phyloP scores from a whole-genome alignment of 2,329 filamentous ascomycete species.

The Juglanconis juglandina region DNA sequence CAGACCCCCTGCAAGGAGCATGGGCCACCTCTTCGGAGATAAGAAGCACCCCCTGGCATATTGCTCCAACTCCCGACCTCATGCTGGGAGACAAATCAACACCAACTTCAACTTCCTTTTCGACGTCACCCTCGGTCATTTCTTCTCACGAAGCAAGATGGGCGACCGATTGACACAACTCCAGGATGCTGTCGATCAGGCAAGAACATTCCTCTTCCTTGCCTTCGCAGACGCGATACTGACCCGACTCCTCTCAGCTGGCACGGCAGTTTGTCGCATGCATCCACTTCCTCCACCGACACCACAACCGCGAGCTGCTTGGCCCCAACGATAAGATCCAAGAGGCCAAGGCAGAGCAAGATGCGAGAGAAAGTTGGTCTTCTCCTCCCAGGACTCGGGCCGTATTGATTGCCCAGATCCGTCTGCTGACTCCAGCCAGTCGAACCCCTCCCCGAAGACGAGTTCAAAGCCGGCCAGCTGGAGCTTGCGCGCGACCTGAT shows the following conservation, averaged over 20 bases:
- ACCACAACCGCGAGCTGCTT: constrained; percentile 64
- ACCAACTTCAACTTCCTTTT: neutral
- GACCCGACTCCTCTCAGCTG: constrained; percentile 42
- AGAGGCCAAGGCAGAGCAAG: constrained; percentile 53
- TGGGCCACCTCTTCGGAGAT: constrained; percentile 6
- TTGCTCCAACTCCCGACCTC: neutral
- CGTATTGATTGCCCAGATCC: neutral
- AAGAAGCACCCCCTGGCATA: neutral
- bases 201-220: constrained; percentile 33
- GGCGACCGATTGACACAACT: constrained; percentile 76
- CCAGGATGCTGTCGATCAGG: constrained; percentile 81
- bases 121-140: neutral
- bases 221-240: neutral
- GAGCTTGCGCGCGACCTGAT: constrained; percentile 76
- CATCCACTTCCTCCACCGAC: constrained; percentile 63
- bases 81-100: neutral
- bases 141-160: constrained; percentile 45
- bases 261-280: constrained; percentile 66
- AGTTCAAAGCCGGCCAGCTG: constrained; percentile 64
- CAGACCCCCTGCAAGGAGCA: constrained; percentile 3
- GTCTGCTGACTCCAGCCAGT: constrained; percentile 37
- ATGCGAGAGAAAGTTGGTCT: constrained; percentile 47
- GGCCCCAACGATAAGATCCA: constrained; percentile 56
- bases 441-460: constrained; percentile 58
- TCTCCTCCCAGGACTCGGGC: neutral